These are phyloP conservation scores for Thalia dealbata DNA, from an alignment of 176 grass and related monocot species.

Conservation along the genomic window DNA sequence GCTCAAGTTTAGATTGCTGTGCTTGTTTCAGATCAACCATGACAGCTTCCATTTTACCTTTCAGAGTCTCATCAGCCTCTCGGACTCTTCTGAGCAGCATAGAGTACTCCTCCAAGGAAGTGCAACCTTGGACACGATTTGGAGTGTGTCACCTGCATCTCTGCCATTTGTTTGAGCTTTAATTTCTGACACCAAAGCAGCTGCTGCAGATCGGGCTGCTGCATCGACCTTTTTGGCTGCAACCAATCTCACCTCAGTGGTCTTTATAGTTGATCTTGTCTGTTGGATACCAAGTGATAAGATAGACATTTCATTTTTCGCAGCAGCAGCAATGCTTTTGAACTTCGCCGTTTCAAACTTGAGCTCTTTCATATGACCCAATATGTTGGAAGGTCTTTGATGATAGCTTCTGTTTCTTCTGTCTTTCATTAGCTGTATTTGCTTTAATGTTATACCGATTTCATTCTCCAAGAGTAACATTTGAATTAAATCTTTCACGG, in stretches of 20 bases:
- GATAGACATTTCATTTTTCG: conserved; percentile 32
- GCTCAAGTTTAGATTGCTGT: conserved; percentile 41
- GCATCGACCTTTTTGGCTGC: conserved; percentile 74
- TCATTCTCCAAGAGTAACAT: conserved; percentile 42
- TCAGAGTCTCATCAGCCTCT: conserved; percentile 31
- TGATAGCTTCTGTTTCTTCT: conserved; percentile 20
- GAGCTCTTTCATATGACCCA: conserved; percentile 46
- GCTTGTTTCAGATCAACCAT: conserved; percentile 58
- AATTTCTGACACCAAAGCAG: conserved; percentile 37
- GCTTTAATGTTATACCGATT: conserved; percentile 33
- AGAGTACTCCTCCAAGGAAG: conserved; percentile 40
- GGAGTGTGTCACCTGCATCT: not conserved
- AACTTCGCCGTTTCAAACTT: conserved; percentile 54
- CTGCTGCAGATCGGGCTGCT: conserved; percentile 49
- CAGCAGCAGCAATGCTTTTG: conserved; percentile 38
- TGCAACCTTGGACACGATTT: conserved; percentile 17
- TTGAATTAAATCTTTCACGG: conserved; percentile 43
- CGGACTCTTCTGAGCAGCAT: conserved; percentile 35
- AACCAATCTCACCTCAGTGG: conserved; percentile 56
- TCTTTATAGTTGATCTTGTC: conserved; percentile 59
- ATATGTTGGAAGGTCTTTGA: too few species aligned
- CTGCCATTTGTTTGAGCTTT: conserved; percentile 23
- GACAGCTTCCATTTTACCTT: conserved; percentile 39
- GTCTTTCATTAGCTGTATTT: conserved; percentile 31
- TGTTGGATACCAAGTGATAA: conserved; percentile 67